These are phyloP conservation scores for Hypomyces rosellus DNA, from an alignment of 2,329 filamentous ascomycete genomes.

Conservation along the genomic window DNA sequence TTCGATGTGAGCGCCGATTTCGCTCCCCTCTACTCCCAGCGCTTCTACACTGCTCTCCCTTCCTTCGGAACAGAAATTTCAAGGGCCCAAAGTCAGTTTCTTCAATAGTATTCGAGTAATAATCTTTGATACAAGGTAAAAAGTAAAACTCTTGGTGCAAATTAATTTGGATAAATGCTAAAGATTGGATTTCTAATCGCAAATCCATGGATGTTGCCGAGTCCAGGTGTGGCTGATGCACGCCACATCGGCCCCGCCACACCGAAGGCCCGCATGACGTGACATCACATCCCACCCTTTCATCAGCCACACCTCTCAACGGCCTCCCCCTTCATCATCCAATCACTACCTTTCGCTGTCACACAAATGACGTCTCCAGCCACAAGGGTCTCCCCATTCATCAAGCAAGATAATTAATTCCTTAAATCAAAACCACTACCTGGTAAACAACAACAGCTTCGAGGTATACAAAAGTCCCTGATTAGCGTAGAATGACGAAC, in stretches of 20 bases:
- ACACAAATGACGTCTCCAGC: conserved; percentile 11
- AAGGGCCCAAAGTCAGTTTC: no score
- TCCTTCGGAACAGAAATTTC: no score
- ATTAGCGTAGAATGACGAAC: not conserved
- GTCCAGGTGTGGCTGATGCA: no score
- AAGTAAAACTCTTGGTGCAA: no score
- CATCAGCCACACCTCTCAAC: conserved; percentile 3
- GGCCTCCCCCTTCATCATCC: not conserved
- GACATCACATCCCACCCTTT: conserved; percentile 9
- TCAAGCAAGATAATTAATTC: not conserved
- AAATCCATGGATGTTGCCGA: not conserved
- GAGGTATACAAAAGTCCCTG: not conserved
- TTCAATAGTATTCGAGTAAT: no score
- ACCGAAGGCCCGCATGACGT: conserved; percentile 18
- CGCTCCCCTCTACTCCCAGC: no score
- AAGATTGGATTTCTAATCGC: not conserved
- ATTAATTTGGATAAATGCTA: not conserved
- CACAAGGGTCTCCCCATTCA: conserved; percentile 3
- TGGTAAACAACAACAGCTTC: not conserved
- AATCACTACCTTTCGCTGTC: conserved; percentile 1
- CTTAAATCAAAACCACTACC: not conserved
- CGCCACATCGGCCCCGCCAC: not conserved
- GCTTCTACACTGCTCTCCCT: no score
- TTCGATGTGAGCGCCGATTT: no score
- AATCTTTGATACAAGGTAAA: no score